Conservation (phyloP, 2,329 filamentous ascomycete species). For the Lecanicillium sp. region DNA sequence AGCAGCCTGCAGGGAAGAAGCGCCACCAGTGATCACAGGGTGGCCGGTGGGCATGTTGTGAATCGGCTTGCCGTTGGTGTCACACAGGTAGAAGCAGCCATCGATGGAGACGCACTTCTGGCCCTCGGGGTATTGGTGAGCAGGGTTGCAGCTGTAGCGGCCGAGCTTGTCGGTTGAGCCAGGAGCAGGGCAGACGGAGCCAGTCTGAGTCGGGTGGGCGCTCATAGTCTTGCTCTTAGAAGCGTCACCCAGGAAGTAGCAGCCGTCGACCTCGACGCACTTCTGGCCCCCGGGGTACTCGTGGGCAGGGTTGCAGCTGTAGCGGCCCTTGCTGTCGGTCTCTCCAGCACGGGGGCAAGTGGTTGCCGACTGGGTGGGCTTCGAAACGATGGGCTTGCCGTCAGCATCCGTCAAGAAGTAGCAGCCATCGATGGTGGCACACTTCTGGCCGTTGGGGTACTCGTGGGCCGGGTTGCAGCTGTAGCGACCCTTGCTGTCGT, state of each 20-base stretch:
- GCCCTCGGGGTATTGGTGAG: no score
- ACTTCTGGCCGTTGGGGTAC: slow-evolving; percentile 14
- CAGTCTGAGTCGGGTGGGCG: no score
- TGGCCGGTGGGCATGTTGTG: no score
- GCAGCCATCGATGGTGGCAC: slow-evolving; percentile 12
- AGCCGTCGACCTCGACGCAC: slow-evolving; percentile 2
- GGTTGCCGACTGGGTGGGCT: slow-evolving; percentile 1
- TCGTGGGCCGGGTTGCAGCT: slow-evolving; percentile 15
- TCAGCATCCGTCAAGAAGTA: slow-evolving; percentile 6
- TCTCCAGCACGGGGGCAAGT: background rate
- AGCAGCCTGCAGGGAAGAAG: no score
- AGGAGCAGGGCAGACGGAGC: no score
- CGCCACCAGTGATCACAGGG: no score
- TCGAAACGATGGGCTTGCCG: slow-evolving; percentile 4
- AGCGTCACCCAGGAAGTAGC: background rate
- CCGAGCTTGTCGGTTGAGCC: no score
- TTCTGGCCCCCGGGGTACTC: slow-evolving; percentile 4
- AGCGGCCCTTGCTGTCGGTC: background rate
- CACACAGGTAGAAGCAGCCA: no score
- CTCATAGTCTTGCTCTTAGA: no score
- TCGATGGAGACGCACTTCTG: no score
- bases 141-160: no score
- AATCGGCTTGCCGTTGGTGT: no score
- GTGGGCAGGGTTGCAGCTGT: slow-evolving; percentile 6
- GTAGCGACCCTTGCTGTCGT: slow-evolving; percentile 12